phyloP scores from a whole-genome alignment of 2,329 filamentous ascomycete genomes.

The Aspergillus latus region DNA sequence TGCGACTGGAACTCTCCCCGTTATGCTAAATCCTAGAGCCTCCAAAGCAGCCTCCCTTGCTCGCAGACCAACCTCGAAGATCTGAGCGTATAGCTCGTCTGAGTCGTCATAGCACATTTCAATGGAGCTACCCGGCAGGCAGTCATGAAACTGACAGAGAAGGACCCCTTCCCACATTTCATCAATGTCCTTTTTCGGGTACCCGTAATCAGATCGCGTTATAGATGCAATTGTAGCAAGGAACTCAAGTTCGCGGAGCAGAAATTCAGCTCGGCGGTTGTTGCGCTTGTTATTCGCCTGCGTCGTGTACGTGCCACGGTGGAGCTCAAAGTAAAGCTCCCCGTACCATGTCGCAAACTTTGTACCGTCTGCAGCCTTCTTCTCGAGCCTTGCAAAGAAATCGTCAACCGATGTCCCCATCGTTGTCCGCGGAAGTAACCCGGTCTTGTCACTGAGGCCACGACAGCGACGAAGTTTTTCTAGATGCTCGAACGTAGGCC shows the following conservation, averaged over 20 bases:
- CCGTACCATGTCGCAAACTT: slow-evolving; percentile 95
- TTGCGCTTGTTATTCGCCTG: slow-evolving; percentile 97
- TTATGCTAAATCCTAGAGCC: slow-evolving; percentile 62
- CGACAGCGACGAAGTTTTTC: slow-evolving; percentile 93
- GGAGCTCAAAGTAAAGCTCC: slow-evolving; percentile 95
- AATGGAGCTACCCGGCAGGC: slow-evolving; percentile 88
- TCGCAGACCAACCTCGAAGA: slow-evolving; percentile 74
- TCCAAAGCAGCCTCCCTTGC: slow-evolving; percentile 69
- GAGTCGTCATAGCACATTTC: slow-evolving; percentile 99
- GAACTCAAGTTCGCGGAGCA: slow-evolving; percentile 85
- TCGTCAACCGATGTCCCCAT: slow-evolving; percentile 89
- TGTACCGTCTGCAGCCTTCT: slow-evolving; percentile 66
- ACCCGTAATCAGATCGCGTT: slow-evolving; percentile 68
- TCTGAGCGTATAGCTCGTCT: slow-evolving; percentile 79
- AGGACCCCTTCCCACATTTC: slow-evolving; percentile 92
- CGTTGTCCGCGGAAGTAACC: slow-evolving; percentile 79
- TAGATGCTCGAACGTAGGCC: slow-evolving; percentile 88
- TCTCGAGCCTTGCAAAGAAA: slow-evolving; percentile 83
- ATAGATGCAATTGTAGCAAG: slow-evolving; percentile 83
- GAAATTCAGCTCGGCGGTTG: slow-evolving; percentile 80
- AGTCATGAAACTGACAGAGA: slow-evolving; percentile 97
- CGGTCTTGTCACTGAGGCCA: slow-evolving; percentile 83
- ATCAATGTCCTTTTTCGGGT: slow-evolving; percentile 92
- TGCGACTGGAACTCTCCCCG: slow-evolving; percentile 53
- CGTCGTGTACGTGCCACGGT: slow-evolving; percentile 95